Conservation (phyloP, 169 alveolate genomes). For the Sarcocystis neurona region DNA sequence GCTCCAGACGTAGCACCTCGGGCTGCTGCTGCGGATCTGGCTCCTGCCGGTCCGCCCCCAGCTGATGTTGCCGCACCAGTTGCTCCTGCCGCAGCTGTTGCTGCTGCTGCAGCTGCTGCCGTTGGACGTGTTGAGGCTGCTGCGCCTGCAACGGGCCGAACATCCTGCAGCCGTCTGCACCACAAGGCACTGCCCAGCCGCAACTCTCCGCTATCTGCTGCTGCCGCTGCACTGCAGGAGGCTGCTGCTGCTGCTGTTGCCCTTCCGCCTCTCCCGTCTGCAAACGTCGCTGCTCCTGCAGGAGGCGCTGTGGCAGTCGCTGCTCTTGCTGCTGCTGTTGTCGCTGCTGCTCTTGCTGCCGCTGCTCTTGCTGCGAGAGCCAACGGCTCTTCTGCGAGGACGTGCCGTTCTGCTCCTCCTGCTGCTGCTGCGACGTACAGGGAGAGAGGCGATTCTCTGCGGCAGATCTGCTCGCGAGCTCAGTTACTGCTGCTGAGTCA, state of each 20-base stretch:
- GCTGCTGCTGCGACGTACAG: too few relatives aligned
- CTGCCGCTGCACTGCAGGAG: neutral
- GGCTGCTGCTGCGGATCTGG: neutral
- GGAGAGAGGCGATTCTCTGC: too few relatives aligned
- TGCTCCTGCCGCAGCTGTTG: neutral
- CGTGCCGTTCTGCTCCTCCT: too few relatives aligned
- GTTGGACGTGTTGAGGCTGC: neutral
- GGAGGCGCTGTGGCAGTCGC: neutral
- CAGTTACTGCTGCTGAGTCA: too few relatives aligned
- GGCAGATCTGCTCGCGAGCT: too few relatives aligned
- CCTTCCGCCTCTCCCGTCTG: neutral
- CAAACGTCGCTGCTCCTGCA: slow-evolving; percentile 39
- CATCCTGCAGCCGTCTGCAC: neutral
- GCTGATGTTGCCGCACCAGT: neutral
- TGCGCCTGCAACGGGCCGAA: neutral
- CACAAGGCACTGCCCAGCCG: neutral
- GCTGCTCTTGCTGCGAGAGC: slow-evolving; percentile 22
- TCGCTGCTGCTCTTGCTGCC: neutral
- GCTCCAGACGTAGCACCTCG: neutral
- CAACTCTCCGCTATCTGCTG: slow-evolving; percentile 7
- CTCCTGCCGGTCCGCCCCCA: neutral
- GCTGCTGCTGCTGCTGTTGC: slow-evolving; percentile 34
- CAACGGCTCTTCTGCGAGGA: slow-evolving; percentile 42
- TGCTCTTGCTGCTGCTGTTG: slow-evolving; percentile 36
- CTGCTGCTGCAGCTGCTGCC: neutral